Conservation (phyloP, 1,284 basidiomycete species). For the Grifola frondosa region DNA sequence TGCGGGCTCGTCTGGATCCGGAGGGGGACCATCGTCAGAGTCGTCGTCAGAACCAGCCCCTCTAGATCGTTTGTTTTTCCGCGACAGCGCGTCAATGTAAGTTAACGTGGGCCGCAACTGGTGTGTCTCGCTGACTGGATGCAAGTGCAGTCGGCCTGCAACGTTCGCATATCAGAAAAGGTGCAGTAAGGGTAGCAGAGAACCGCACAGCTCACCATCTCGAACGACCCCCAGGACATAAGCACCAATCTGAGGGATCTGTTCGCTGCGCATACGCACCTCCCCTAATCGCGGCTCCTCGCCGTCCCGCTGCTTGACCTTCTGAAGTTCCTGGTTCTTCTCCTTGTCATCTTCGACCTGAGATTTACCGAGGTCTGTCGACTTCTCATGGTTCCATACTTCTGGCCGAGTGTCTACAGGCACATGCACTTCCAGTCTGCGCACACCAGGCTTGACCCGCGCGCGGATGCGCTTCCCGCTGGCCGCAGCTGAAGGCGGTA, state of each 20-base stretch:
- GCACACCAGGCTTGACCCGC: slow-evolving; percentile 61
- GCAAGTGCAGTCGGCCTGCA: slow-evolving; percentile 70
- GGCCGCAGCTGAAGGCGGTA: slow-evolving; percentile 66
- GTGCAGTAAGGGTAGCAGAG: background rate
- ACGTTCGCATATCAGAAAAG: background rate
- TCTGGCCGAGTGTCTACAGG: slow-evolving; percentile 74
- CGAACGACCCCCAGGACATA: slow-evolving; percentile 75
- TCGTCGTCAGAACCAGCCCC: slow-evolving; percentile 54
- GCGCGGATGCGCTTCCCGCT: slow-evolving; percentile 76
- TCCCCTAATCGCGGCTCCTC: slow-evolving; percentile 64
- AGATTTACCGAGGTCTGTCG: slow-evolving; percentile 61
- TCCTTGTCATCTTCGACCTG: slow-evolving; percentile 70
- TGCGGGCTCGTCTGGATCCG: slow-evolving; percentile 70
- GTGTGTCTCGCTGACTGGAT: slow-evolving; percentile 73
- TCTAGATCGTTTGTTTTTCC: slow-evolving; percentile 53
- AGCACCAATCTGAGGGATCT: slow-evolving; percentile 57
- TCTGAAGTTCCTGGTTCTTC: slow-evolving; percentile 57
- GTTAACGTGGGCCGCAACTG: slow-evolving; percentile 78
- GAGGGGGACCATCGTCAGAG: slow-evolving; percentile 75
- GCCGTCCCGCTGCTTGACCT: slow-evolving; percentile 39
- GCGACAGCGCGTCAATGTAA: slow-evolving; percentile 69
- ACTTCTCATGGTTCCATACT: slow-evolving; percentile 73
- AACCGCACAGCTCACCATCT: slow-evolving; percentile 48
- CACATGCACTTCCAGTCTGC: slow-evolving; percentile 71
- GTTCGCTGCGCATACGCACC: slow-evolving; percentile 70